Evolutionary conservation across 179 eudicot species (phyloP).

Genomic region (Gypsophila paniculata): DNA sequence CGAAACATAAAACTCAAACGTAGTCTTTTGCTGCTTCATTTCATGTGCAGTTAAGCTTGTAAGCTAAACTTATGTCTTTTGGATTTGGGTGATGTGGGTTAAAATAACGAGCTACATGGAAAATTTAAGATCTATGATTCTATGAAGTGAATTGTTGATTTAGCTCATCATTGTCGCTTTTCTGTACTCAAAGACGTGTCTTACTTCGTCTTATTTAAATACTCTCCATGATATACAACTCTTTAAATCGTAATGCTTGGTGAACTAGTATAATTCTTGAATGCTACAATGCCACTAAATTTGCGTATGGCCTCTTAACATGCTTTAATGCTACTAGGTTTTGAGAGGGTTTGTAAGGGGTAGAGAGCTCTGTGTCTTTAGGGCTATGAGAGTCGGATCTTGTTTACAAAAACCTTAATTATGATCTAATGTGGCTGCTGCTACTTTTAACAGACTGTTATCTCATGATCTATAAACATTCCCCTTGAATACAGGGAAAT

Average conservation of each 20-base stretch:
- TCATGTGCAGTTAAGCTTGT: not conserved
- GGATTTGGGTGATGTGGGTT: not conserved
- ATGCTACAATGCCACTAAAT: not conserved
- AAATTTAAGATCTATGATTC: not conserved
- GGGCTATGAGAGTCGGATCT: not conserved
- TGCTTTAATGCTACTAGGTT: not conserved
- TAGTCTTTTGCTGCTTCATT: not conserved
- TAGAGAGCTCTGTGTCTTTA: not conserved
- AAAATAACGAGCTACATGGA: not conserved
- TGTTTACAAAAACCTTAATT: not conserved
- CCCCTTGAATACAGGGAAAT: not conserved
- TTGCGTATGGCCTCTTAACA: not conserved
- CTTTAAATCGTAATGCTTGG: slow-evolving; percentile 10
- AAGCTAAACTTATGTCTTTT: not conserved
- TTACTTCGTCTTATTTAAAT: not conserved
- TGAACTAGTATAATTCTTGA: not conserved
- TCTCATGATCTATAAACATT: not conserved
- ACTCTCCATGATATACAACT: not conserved
- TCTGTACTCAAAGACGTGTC: not conserved
- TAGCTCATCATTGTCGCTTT: not conserved
- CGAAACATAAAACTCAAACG: not conserved
- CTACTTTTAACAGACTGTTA: not conserved
- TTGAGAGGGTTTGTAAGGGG: not conserved
- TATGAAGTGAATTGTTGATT: not conserved
- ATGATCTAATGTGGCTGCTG: not conserved